These are phyloP conservation scores for Albophoma yamanashiensis DNA, from an alignment of 2,329 filamentous ascomycete genomes.

Conservation along the genomic window DNA sequence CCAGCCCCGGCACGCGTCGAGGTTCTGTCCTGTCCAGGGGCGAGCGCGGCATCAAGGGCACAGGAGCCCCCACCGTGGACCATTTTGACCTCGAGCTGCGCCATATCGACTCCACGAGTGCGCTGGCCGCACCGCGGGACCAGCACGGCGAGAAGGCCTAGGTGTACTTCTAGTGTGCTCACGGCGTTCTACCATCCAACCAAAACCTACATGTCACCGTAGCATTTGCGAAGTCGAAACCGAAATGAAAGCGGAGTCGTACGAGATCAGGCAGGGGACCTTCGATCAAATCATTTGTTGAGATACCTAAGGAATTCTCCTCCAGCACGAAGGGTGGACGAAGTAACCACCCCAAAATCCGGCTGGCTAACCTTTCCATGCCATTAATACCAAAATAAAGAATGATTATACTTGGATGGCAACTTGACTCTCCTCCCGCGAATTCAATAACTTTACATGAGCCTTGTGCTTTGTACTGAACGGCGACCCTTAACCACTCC, in stretches of 20 bases:
- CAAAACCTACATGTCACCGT: background rate
- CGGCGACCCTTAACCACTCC: background rate
- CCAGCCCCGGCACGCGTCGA: constrained; percentile 8
- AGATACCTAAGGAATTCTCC: background rate
- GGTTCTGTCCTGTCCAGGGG: background rate
- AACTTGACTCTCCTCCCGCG: background rate
- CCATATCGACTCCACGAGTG: constrained; percentile 14
- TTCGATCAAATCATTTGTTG: background rate
- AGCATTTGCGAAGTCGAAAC: background rate
- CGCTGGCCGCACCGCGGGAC: constrained; percentile 11
- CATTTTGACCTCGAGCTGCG: constrained; percentile 21
- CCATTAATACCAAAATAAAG: background rate
- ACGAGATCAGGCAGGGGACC: background rate
- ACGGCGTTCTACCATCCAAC: background rate
- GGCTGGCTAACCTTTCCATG: too few species aligned
- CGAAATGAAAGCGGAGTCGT: background rate
- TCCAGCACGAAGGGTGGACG: background rate
- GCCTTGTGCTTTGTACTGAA: background rate
- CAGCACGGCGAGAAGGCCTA: constrained; percentile 21
- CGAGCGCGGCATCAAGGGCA: background rate
- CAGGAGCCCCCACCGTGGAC: constrained; percentile 10
- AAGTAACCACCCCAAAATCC: too few species aligned
- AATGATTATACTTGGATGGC: background rate
- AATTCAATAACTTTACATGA: background rate
- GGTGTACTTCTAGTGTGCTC: constrained; percentile 3